These are phyloP conservation scores for Zasmidium citrigriseum DNA, from an alignment of 2,329 filamentous ascomycete species.

Conservation along the genomic window DNA sequence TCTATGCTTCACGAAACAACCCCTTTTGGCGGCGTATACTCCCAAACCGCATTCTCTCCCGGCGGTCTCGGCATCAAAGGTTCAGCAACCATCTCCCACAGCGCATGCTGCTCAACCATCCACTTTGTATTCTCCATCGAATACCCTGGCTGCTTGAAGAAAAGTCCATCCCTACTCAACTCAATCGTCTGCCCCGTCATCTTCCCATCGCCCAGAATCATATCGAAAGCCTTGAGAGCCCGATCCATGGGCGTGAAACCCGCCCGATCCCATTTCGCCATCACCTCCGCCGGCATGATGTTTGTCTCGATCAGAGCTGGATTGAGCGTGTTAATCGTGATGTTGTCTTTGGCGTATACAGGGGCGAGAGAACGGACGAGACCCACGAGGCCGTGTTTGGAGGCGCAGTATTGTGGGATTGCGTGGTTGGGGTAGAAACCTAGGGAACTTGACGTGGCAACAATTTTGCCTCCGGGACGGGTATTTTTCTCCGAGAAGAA, in stretches of 20 bases:
- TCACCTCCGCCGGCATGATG: slow-evolving; percentile 32
- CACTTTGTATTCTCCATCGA: slow-evolving; percentile 44
- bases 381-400: slow-evolving; percentile 32
- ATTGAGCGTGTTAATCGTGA: slow-evolving; percentile 40
- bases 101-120: slow-evolving; percentile 34
- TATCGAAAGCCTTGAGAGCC: slow-evolving; percentile 37
- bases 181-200: slow-evolving; percentile 45
- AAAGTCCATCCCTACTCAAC: slow-evolving; percentile 42
- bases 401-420: slow-evolving; percentile 21
- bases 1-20: background rate
- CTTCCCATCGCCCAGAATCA: slow-evolving; percentile 34
- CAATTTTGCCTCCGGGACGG: slow-evolving; percentile 40
- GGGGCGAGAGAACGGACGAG: slow-evolving; percentile 34
- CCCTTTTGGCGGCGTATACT: background rate
- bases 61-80: slow-evolving; percentile 16
- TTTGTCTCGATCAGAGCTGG: slow-evolving; percentile 39
- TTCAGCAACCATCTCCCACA: slow-evolving; percentile 36
- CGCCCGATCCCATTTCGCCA: slow-evolving; percentile 33
- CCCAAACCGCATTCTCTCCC: slow-evolving; percentile 15
- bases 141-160: slow-evolving; percentile 42
- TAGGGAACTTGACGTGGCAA: slow-evolving; percentile 35
- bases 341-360: slow-evolving; percentile 33
- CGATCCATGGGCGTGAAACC: slow-evolving; percentile 40
- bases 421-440: slow-evolving; percentile 23
- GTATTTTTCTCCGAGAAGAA: slow-evolving; percentile 41